Evolutionary conservation across 2,329 filamentous ascomycete species (phyloP).

Genomic region (Stenocarpella maydis): DNA sequence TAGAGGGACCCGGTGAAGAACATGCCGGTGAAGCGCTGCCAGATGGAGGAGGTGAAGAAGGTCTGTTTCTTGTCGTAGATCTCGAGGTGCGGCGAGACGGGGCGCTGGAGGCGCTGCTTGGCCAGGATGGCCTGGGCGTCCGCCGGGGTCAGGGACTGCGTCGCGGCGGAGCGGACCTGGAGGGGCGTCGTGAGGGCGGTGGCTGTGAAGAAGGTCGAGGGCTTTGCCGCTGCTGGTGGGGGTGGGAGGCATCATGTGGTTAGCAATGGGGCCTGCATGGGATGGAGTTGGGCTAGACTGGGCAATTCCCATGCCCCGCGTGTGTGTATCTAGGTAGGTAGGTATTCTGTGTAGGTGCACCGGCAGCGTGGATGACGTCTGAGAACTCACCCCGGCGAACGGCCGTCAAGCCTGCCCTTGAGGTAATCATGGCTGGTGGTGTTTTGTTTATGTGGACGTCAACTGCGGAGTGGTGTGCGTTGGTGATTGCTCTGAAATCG

Average conservation of each 20-base stretch:
- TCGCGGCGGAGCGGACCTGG: slow-evolving; percentile 61
- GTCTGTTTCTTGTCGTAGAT: slow-evolving; percentile 91
- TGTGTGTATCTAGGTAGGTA: neutral
- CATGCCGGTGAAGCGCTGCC: slow-evolving; percentile 86
- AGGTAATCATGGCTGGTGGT: slow-evolving; percentile 59
- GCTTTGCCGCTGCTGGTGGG: slow-evolving; percentile 47
- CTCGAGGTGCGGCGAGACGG: slow-evolving; percentile 82
- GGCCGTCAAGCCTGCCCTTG: slow-evolving; percentile 65
- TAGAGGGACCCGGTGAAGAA: slow-evolving; percentile 78
- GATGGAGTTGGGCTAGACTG: too few relatives aligned
- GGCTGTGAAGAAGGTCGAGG: slow-evolving; percentile 57
- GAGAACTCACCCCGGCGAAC: slow-evolving; percentile 62
- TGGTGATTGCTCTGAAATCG: slow-evolving; percentile 34
- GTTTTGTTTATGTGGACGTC: slow-evolving; percentile 9
- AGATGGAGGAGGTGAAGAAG: slow-evolving; percentile 75
- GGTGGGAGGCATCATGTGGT: slow-evolving; percentile 30
- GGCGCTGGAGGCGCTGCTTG: slow-evolving; percentile 81
- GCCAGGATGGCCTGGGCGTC: slow-evolving; percentile 74
- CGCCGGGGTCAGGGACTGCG: slow-evolving; percentile 62
- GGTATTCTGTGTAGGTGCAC: slow-evolving; percentile 18
- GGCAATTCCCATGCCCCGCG: neutral
- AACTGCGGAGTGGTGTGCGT: slow-evolving; percentile 3
- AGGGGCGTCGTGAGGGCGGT: slow-evolving; percentile 49
- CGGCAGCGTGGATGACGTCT: slow-evolving; percentile 13
- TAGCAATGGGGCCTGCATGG: slow-evolving; percentile 37